Evolutionary conservation across 2,329 filamentous ascomycete species (phyloP).

Genomic region (Nemania sp.): DNA sequence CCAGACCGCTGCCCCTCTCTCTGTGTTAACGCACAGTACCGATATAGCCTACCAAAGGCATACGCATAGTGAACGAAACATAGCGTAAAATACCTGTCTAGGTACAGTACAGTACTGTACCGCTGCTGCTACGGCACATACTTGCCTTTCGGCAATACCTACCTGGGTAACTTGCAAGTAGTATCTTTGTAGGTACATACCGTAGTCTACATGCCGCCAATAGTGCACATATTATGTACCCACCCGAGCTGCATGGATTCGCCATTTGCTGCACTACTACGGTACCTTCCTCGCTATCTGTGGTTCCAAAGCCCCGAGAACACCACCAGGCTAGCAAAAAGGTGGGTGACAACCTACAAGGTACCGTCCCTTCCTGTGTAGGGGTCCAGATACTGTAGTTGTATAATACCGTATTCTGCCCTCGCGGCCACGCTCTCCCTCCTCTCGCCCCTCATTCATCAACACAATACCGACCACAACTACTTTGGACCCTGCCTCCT

Average conservation of each 20-base stretch:
- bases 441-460: constrained; percentile 1
- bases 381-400: constrained; percentile 22
- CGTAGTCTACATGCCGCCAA: background rate
- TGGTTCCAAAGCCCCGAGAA: constrained; percentile 21
- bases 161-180: background rate
- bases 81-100: too few species aligned
- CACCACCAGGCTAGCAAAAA: constrained; percentile 17
- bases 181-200: background rate
- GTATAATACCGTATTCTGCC: constrained; percentile 26
- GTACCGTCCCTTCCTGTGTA: constrained; percentile 21
- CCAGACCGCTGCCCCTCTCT: constrained; percentile 2
- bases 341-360: constrained; percentile 19
- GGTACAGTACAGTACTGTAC: too few species aligned
- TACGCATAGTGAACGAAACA: too few species aligned
- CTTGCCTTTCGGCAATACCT: too few species aligned
- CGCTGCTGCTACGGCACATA: too few species aligned
- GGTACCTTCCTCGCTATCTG: constrained; percentile 20
- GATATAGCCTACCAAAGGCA: background rate
- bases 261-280: constrained; percentile 24
- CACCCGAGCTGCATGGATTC: constrained; percentile 25
- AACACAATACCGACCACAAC: too few species aligned
- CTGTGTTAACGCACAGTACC: background rate
- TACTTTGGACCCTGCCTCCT: background rate
- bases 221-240: constrained; percentile 18
- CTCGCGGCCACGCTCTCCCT: constrained; percentile 10